Evolutionary conservation across 257 asterid species (phyloP), one percentile per base, ranked within the genome.

Genomic region (Nicotiana attenuata): DNA sequence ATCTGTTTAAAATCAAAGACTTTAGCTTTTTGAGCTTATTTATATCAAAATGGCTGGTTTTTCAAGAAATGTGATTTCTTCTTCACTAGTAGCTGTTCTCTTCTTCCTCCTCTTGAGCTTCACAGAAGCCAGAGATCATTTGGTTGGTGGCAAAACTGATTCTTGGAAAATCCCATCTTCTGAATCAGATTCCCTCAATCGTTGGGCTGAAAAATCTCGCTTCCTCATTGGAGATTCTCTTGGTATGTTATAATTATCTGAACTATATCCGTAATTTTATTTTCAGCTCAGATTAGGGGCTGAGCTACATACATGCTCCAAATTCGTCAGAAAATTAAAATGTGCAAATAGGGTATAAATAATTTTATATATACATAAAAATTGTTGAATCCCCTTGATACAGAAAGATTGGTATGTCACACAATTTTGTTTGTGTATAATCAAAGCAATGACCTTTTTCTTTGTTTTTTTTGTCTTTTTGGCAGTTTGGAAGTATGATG

Each of bases 141-240:
- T 90, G 61, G 88, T 94, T 76, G 94, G 94, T 60, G 94, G 96
- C 64, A 87, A 89, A 83, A 19, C 88, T 1, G 73, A 86, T 82
- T 84, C 92, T 24, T 94, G 98, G 97, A 85, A 80, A 64, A 80
- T 88, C 73, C 96, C 97, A 10, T 11, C 89, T 13, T 85, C 93
- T 0, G 86, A 86, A 11, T 65, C 93, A 0, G 92, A 87, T 78
- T 85, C 92, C 22, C 93, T 94, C 87, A 93, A 92, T 80, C 86
- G 38, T 26, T 94, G 98, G 98, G 91, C 98, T 0, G 80, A 90
- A 82, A 90, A 81, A 3, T 84, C 95, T 4, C 94, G 98, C 3
- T 94, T 94, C 85, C 82, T 76, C 81, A 35, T 91, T 16, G 96
- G 96, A 5, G 98, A 94, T 87, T 85, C 92, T 65, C 86, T 94